Percentiles rank a stretch among this genome's conserved stretches.
phyloP scores from a whole-genome alignment of 2,329 filamentous ascomycete genomes.

The Nannizziopsis barbatae region DNA sequence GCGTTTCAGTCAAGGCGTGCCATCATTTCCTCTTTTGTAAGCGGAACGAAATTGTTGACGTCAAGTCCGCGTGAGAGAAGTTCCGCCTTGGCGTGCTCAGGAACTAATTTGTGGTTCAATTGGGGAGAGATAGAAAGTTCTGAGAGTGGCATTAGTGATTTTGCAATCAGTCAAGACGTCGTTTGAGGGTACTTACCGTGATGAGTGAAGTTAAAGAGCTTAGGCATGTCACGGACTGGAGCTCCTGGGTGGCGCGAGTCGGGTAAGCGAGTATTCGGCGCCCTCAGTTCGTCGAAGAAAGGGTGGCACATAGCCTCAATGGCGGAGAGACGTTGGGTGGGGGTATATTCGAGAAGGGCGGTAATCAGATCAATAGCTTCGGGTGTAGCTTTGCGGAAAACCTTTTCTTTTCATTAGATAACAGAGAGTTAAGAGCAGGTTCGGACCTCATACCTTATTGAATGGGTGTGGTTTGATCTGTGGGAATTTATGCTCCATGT shows the following conservation, averaged over 20 bases:
- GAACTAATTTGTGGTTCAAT: slow-evolving; percentile 80
- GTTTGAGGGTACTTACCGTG: slow-evolving; percentile 56
- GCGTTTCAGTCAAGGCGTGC: slow-evolving; percentile 76
- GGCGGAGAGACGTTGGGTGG: slow-evolving; percentile 83
- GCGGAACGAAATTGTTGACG: slow-evolving; percentile 83
- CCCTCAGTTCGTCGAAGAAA: slow-evolving; percentile 94
- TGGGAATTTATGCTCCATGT: slow-evolving; percentile 99
- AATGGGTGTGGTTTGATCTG: slow-evolving; percentile 99
- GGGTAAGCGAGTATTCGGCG: slow-evolving; percentile 79
- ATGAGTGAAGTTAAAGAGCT: slow-evolving; percentile 82
- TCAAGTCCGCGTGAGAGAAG: slow-evolving; percentile 72
- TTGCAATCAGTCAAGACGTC: neutral
- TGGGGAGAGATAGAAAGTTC: slow-evolving; percentile 92
- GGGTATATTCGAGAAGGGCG: slow-evolving; percentile 88
- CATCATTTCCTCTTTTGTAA: slow-evolving; percentile 94
- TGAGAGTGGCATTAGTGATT: slow-evolving; percentile 29
- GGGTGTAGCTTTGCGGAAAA: slow-evolving; percentile 89
- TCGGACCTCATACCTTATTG: slow-evolving; percentile 55
- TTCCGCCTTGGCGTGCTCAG: slow-evolving; percentile 63
- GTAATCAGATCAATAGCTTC: slow-evolving; percentile 94
- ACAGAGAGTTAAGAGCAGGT: neutral
- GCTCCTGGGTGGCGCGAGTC: slow-evolving; percentile 86
- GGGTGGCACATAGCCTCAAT: slow-evolving; percentile 96
- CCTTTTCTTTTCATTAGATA: slow-evolving; percentile 36
- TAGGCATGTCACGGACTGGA: slow-evolving; percentile 67